Conservation (phyloP, 1,139 yeast species). For the Kodamaea arcana region DNA sequence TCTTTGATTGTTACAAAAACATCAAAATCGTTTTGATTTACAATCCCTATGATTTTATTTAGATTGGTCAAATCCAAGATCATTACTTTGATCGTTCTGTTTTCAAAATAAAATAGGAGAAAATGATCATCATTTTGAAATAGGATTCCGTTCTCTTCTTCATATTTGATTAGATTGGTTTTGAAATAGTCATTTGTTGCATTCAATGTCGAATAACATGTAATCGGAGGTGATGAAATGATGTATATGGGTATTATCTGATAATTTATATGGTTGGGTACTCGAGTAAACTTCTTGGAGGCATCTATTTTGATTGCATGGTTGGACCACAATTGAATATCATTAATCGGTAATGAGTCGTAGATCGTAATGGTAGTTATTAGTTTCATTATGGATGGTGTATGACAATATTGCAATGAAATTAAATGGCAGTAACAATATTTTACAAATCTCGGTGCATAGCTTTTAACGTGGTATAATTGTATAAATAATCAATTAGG, state of each 20-base stretch:
- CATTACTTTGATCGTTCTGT: constrained; percentile 7
- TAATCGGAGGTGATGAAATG: constrained; percentile 20
- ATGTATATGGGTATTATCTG: constrained; percentile 28
- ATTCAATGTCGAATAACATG: constrained; percentile 23
- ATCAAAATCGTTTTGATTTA: constrained; percentile 4
- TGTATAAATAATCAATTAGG: too few relatives aligned
- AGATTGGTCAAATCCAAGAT: constrained; percentile 13
- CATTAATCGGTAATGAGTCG: constrained; percentile 9
- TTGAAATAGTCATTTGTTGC: constrained; percentile 25
- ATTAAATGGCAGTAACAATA: too few relatives aligned
- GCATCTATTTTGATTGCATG: background rate
- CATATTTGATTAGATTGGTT: constrained; percentile 14
- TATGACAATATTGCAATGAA: too few relatives aligned
- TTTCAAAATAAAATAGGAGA: constrained; percentile 11
- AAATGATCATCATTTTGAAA: constrained; percentile 9
- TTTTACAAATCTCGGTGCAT: too few relatives aligned
- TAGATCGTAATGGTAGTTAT: constrained; percentile 12
- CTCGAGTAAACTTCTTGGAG: constrained; percentile 4
- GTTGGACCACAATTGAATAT: constrained; percentile 26
- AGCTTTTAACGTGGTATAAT: too few relatives aligned
- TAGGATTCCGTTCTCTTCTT: constrained; percentile 11
- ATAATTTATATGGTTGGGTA: constrained; percentile 18
- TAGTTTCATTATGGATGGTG: too few relatives aligned
- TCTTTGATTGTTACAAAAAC: constrained; percentile 5
- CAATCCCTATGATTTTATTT: constrained; percentile 6